Base-by-base conservation (phyloP, 305 asterid genomes). In the Salvia sclarea region DNA sequence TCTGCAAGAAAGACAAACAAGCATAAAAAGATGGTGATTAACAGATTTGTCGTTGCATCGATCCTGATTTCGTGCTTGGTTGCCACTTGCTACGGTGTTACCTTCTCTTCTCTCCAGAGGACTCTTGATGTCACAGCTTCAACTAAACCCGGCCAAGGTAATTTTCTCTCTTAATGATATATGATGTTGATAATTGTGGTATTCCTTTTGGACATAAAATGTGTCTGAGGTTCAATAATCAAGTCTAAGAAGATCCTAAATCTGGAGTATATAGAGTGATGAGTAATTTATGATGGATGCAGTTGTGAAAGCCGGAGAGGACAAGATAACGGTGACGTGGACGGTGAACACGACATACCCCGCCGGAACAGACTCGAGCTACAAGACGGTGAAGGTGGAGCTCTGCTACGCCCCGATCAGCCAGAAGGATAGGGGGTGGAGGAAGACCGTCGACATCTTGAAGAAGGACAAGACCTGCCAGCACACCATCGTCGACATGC, bases 381-480 rank as follows among this genome's bases (percentile, higher is more conserved):
- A 90, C 66, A 78, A 73, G 48, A 79, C 75, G 0, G 78, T 83
- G 12, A 52, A 80, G 25, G 70, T 81, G 20, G 73, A 80, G 78
- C 88, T 90, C 4, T 84, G 95, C 77, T 86, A 79, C 37, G 87
- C 95, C 0, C 87, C 86, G 8, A 37, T 80, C 0, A 88, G 97
- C 83, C 95, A 90, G 57, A 45, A 62, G 41, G 97, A 90, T 33
- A 74, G 97, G 0, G 83, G 73, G 2, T 88, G 94, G 95, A 83
- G 97, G 47, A 90, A 83, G 53, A 83, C 93, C 0, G 82, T 38
- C 12, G 88, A 88, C 66, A 0, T 66, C 24, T 49, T 90, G 17
- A 8, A 50, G 1, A 86, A 83, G 72, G 97, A 88, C 84, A 88
- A 86, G 50, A 86, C 89, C 4, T 88, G 95, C 75, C 89, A 83